Evolutionary conservation across 495 filamentous ascomycete genomes (phyloP).

Genomic region (Sordaria brevicollis): DNA sequence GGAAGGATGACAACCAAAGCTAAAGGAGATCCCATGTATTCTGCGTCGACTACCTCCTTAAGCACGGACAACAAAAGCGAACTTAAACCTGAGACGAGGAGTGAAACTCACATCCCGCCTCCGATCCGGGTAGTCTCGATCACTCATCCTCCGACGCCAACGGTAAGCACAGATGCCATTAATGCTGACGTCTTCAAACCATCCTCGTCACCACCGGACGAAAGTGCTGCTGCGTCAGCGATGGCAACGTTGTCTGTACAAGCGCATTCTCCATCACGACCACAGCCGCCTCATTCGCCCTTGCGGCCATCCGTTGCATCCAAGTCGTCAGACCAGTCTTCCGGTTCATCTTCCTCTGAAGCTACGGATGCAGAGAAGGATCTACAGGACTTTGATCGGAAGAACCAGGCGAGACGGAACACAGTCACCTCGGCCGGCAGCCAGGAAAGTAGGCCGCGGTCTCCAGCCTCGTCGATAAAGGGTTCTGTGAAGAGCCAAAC

Average conservation of each 20-base stretch:
- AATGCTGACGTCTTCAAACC: slow-evolving; percentile 47
- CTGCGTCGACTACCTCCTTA: slow-evolving; percentile 26
- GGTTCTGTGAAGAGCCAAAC: slow-evolving; percentile 28
- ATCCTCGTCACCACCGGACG: slow-evolving; percentile 36
- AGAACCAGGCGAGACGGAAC: slow-evolving; percentile 31
- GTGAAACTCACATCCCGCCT: slow-evolving; percentile 17
- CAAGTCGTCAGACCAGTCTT: slow-evolving; percentile 31
- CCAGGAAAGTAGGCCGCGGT: slow-evolving; percentile 14
- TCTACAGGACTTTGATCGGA: slow-evolving; percentile 23
- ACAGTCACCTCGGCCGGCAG: slow-evolving; percentile 29
- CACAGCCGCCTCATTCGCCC: slow-evolving; percentile 36
- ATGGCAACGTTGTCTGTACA: slow-evolving; percentile 61
- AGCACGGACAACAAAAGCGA: slow-evolving; percentile 24
- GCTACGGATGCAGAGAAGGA: slow-evolving; percentile 25
- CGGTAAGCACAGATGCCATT: slow-evolving; percentile 51
- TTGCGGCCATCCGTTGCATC: slow-evolving; percentile 30
- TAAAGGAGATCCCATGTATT: slow-evolving; percentile 17
- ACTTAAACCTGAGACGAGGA: slow-evolving; percentile 15
- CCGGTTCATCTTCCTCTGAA: slow-evolving; percentile 24
- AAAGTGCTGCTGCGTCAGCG: slow-evolving; percentile 43
- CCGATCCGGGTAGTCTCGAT: slow-evolving; percentile 47
- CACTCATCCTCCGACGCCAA: slow-evolving; percentile 49
- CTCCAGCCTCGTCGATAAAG: slow-evolving; percentile 23
- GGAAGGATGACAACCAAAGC: slow-evolving; percentile 25
- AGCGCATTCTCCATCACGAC: slow-evolving; percentile 45